These are phyloP conservation scores for Sicyos baderoa DNA, from an alignment of 306 rosid species.

Conservation along the genomic window DNA sequence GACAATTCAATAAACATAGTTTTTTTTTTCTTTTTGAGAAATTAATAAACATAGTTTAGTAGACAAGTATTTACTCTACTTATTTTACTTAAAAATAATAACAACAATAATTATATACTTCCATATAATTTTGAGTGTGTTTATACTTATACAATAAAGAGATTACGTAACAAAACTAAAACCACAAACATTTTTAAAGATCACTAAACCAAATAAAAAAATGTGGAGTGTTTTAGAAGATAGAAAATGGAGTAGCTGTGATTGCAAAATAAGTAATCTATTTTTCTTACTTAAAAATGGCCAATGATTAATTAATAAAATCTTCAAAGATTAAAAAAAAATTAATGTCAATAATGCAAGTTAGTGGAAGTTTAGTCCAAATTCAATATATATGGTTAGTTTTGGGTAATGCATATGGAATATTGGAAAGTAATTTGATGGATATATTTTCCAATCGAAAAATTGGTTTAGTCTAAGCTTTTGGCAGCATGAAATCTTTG, in stretches of 20 bases:
- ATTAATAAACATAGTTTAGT: too few species aligned
- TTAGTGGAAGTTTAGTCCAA: slow-evolving; percentile 11
- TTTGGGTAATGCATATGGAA: not conserved
- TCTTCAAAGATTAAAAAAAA: not conserved
- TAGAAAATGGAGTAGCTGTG: not conserved
- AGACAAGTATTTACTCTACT: too few species aligned
- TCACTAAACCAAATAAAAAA: not conserved
- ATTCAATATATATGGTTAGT: not conserved
- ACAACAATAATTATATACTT: not conserved
- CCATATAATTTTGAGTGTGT: not conserved
- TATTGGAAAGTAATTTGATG: too few species aligned
- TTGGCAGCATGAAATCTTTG: too few species aligned
- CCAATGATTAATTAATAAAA: slow-evolving; percentile 7
- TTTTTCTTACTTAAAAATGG: not conserved
- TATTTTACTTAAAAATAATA: too few species aligned
- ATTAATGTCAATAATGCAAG: not conserved
- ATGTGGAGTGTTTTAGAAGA: not conserved
- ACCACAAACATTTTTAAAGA: not conserved
- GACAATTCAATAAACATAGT: too few species aligned
- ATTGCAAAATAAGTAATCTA: not conserved
- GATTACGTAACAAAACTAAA: not conserved
- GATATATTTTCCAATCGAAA: too few species aligned
- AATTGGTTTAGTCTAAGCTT: too few species aligned
- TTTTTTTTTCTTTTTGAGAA: too few species aligned
- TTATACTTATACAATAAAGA: not conserved